phyloP scores from a whole-genome alignment of 2,329 filamentous ascomycete species.

The Ramularia collo-cygni region DNA sequence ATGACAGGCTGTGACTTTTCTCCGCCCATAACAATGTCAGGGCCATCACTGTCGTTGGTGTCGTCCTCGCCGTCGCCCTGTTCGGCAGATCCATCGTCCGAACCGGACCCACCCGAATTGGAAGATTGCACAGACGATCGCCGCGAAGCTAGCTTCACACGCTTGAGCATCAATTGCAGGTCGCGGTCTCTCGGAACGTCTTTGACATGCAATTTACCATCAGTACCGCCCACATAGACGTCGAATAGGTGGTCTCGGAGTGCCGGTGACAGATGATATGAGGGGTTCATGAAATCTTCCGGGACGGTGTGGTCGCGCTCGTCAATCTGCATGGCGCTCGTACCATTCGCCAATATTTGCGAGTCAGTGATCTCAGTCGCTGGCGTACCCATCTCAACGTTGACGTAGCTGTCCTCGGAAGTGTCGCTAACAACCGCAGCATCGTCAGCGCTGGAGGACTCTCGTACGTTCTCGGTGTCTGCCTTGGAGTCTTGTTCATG shows the following conservation, averaged over 20 bases:
- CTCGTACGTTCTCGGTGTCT: background rate
- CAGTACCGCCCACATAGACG: slow-evolving; percentile 35
- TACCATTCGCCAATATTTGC: slow-evolving; percentile 2
- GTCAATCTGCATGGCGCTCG: slow-evolving; percentile 7
- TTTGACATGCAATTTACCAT: slow-evolving; percentile 52
- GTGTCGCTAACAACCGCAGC: slow-evolving; percentile 60
- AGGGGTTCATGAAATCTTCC: slow-evolving; percentile 22
- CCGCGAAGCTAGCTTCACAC: slow-evolving; percentile 22
- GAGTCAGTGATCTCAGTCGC: background rate
- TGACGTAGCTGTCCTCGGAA: slow-evolving; percentile 86
- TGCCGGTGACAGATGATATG: slow-evolving; percentile 48
- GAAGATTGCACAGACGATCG: slow-evolving; percentile 23
- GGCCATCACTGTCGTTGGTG: slow-evolving; percentile 22
- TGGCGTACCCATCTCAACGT: slow-evolving; percentile 46
- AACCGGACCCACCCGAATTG: slow-evolving; percentile 20
- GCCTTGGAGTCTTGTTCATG: background rate
- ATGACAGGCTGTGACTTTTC: slow-evolving; percentile 6
- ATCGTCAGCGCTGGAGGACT: slow-evolving; percentile 34
- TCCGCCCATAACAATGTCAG: slow-evolving; percentile 22
- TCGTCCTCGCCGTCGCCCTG: slow-evolving; percentile 17
- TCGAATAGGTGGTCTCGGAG: slow-evolving; percentile 67
- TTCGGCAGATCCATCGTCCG: slow-evolving; percentile 12
- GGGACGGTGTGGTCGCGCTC: slow-evolving; percentile 18
- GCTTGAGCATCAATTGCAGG: slow-evolving; percentile 22
- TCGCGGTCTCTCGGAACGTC: slow-evolving; percentile 13